phyloP scores from a whole-genome alignment of 1,284 basidiomycete genomes.

The Tylopilus sp. region DNA sequence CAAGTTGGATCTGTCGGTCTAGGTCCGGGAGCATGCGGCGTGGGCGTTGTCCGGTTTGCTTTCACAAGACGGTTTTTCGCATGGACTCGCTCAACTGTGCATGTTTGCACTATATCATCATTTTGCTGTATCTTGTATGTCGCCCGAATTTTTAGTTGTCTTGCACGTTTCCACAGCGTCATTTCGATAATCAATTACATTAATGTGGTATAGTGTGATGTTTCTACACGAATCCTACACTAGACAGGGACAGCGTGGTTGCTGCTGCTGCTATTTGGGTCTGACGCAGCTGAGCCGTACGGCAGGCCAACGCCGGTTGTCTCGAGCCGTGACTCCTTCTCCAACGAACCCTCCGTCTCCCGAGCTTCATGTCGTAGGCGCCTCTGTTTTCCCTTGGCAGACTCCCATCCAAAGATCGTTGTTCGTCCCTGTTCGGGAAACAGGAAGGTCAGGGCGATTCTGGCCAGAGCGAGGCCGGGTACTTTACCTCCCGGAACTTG shows the following conservation, averaged over 20 bases:
- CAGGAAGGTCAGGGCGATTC: neutral
- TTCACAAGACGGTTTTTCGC: neutral
- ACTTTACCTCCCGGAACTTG: slow-evolving; percentile 60
- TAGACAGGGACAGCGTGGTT: too few relatives aligned
- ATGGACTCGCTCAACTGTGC: neutral
- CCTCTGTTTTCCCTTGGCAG: slow-evolving; percentile 38
- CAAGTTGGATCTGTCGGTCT: slow-evolving; percentile 26
- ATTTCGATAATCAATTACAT: neutral
- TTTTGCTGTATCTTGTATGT: neutral
- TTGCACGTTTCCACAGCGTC: neutral
- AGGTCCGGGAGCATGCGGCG: neutral
- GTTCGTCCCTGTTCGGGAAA: slow-evolving; percentile 38
- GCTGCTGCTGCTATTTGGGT: neutral
- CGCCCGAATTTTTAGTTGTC: neutral
- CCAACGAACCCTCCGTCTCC: neutral
- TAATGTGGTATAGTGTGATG: neutral
- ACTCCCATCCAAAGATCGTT: slow-evolving; percentile 42
- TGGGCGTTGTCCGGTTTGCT: neutral
- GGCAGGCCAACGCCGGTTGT: neutral
- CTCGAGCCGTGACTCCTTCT: slow-evolving; percentile 9
- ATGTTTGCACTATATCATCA: too few relatives aligned
- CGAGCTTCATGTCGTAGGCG: slow-evolving; percentile 24
- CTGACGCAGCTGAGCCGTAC: neutral
- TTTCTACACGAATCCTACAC: too few relatives aligned
- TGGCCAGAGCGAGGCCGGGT: neutral